phyloP scores from a whole-genome alignment of 1,139 yeast genomes.

The Meyerozyma smithsonii region DNA sequence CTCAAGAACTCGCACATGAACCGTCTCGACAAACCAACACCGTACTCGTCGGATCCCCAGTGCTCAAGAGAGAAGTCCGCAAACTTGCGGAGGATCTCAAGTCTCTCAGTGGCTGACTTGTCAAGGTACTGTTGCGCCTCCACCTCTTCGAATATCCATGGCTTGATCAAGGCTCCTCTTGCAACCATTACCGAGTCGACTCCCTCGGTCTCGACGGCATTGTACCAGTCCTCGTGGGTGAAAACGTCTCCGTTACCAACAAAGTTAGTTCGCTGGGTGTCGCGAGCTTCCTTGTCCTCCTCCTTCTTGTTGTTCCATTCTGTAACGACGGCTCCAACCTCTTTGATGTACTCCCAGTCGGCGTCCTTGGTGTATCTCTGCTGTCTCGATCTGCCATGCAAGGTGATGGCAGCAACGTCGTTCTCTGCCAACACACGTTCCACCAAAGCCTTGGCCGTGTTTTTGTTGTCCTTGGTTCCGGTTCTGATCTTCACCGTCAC shows the following conservation, averaged over 20 bases:
- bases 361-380: constrained; percentile 90
- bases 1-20: constrained; percentile 92
- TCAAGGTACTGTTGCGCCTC: constrained; percentile 86
- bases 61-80: constrained; percentile 84
- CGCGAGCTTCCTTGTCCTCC: constrained; percentile 51
- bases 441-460: constrained; percentile 77
- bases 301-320: constrained; percentile 49
- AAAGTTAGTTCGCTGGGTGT: constrained; percentile 48
- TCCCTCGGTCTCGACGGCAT: constrained; percentile 62
- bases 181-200: constrained; percentile 97
- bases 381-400: constrained; percentile 95
- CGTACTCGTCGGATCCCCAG: constrained; percentile 98
- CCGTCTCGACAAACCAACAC: constrained; percentile 81
- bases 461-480: constrained; percentile 81
- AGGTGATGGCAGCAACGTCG: constrained; percentile 84
- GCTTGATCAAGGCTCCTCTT: constrained; percentile 94
- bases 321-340: constrained; percentile 66
- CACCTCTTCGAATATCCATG: constrained; percentile 97
- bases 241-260: constrained; percentile 94
- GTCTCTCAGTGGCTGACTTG: constrained; percentile 83
- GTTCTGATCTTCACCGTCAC: constrained; percentile 89
- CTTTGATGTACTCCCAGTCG: constrained; percentile 84
- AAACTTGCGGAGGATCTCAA: constrained; percentile 65
- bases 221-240: constrained; percentile 85
- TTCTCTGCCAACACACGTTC: constrained; percentile 68